Evolutionary conservation across 176 grass and related monocot species (phyloP).

Genomic region (Oryza longistaminata): DNA sequence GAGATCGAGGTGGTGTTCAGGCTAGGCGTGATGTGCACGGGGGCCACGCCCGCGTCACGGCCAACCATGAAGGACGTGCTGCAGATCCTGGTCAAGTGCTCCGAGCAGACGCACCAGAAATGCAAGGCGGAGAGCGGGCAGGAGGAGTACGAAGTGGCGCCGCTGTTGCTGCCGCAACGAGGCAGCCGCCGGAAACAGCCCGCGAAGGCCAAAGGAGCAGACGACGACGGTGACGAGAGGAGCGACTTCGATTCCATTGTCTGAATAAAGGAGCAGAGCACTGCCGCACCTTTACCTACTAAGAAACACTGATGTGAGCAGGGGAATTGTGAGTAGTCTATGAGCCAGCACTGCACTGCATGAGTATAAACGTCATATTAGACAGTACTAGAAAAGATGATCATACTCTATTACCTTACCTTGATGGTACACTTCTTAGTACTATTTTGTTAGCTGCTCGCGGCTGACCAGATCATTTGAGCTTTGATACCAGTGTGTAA

Average conservation of each 20-base stretch:
- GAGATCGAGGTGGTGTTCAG: conserved; percentile 69
- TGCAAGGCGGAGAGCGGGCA: conserved; percentile 5
- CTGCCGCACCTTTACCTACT: not conserved
- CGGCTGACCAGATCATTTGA: not conserved
- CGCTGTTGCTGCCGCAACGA: conserved; percentile 41
- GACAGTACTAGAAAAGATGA: not conserved
- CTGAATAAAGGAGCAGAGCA: conserved; percentile 19
- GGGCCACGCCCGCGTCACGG: conserved; percentile 46
- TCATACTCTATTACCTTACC: not conserved
- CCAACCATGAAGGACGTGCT: conserved; percentile 78
- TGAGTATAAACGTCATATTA: not conserved
- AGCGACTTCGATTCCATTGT: conserved; percentile 46
- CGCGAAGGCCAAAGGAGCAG: conserved; percentile 5
- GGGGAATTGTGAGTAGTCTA: not conserved
- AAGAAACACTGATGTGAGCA: not conserved
- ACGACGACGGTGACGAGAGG: conserved; percentile 14
- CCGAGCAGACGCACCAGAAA: conserved; percentile 41
- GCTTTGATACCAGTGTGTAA: not conserved
- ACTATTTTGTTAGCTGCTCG: not conserved
- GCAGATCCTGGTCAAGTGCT: conserved; percentile 55
- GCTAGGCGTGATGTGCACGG: conserved; percentile 66
- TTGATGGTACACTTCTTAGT: not conserved
- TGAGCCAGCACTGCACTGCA: not conserved
- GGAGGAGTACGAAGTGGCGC: conserved; percentile 48
- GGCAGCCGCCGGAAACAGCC: conserved; percentile 48